Conservation (phyloP, 148 eudicot species). For the Polygonum aviculare region DNA sequence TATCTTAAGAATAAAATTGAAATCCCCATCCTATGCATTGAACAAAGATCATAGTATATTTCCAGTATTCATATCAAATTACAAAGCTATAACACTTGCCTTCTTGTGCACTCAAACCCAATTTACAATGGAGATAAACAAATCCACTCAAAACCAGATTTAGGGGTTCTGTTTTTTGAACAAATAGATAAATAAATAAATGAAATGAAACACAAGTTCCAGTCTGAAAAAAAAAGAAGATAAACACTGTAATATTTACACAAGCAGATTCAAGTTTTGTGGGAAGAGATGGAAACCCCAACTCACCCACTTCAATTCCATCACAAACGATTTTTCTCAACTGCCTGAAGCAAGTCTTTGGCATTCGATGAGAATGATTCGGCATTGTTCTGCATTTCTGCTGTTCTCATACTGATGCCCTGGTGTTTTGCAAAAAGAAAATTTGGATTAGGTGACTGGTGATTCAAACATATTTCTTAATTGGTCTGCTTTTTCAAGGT, state of each 20-base stretch:
- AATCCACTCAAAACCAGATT: not conserved
- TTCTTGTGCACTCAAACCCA: slow-evolving; percentile 3
- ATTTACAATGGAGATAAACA: not conserved
- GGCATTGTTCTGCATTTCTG: slow-evolving; percentile 81
- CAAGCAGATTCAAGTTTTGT: not conserved
- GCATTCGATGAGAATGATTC: slow-evolving; percentile 85
- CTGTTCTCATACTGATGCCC: slow-evolving; percentile 64
- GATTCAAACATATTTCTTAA: not conserved
- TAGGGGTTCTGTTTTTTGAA: not conserved
- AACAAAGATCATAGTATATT: not conserved
- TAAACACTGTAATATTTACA: not conserved
- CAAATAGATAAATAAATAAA: not conserved
- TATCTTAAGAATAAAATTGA: not conserved
- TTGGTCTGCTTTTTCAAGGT: not conserved
- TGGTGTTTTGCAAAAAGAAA: slow-evolving; percentile 15
- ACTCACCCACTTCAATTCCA: not conserved
- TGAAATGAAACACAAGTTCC: not conserved
- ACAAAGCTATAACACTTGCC: not conserved
- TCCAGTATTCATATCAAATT: not conserved
- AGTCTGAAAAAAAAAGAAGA: not conserved
- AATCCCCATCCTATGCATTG: not conserved
- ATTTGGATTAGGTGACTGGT: not conserved
- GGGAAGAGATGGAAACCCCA: not conserved
- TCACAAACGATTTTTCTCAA: slow-evolving; percentile 24
- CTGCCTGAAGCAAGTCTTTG: slow-evolving; percentile 52